These are phyloP conservation scores for Fraxinus paxiana DNA, from an alignment of 305 asterid genomes.

Conservation along the genomic window DNA sequence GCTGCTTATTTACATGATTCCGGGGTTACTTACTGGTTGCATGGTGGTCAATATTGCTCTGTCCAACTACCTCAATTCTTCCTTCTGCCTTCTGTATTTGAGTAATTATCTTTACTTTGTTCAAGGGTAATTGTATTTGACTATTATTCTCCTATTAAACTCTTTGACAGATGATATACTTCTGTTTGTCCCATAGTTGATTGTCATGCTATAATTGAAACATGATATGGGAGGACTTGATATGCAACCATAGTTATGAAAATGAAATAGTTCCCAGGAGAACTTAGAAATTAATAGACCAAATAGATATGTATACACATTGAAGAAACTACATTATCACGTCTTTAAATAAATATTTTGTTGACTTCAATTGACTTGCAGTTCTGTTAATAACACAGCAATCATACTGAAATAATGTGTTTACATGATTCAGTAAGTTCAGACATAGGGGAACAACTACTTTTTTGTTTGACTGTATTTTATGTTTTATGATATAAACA, in stretches of 20 bases:
- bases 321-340: background rate
- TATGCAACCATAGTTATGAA: background rate
- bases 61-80: background rate
- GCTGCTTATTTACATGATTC: background rate
- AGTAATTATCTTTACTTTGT: background rate
- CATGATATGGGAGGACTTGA: background rate
- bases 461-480: background rate
- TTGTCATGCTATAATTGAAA: background rate
- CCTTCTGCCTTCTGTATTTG: background rate
- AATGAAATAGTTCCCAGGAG: background rate
- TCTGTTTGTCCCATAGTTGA: background rate
- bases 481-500: conserved; percentile 31
- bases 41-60: background rate
- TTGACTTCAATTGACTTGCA: background rate
- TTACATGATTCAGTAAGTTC: background rate
- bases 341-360: background rate
- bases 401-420: background rate
- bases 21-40: conserved; percentile 9
- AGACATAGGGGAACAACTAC: background rate
- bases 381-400: background rate
- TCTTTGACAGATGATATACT: background rate
- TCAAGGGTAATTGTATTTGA: background rate
- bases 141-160: background rate
- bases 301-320: background rate
- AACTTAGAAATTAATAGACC: background rate